Base-by-base conservation (phyloP, 2,329 filamentous ascomycete species). In the Beauveria varroae region DNA sequence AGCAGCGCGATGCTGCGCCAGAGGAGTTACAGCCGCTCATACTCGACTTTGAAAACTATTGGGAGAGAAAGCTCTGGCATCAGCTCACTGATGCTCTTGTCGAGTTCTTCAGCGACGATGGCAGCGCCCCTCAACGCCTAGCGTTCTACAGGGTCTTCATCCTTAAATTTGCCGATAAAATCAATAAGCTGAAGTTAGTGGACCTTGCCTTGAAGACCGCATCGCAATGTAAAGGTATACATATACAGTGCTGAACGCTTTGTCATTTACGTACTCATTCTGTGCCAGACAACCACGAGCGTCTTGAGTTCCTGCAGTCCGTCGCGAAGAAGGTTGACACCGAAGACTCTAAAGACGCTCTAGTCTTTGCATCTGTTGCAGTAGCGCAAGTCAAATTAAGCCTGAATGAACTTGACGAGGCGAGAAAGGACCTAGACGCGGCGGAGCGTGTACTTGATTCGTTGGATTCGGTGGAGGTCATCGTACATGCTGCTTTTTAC, bases 1-100 rank as follows among this genome's bases (percentile, higher is more conserved):
- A 96, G 69, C 90, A 96, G 84, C 89, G 92, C 73, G 91, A 96
- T 72, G 81, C 87, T 73, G 90, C 92, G 70, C 90, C 92, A 57
- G 90, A 92, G 68, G 90, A 96, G 74, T 85, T 96, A 58, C 93
- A 97, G 78, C 84, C 88, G 70, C 86, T 90, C 71, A 90, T 97
- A 75, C 84, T 99, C 69, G 86, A 88, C 70, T 96, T 99, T 67
- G 95, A 99, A 80, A 92, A 96, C 74, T 90, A 87, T 72, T 99
- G 95, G 95, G 95, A 99, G 81, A 88, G 93, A 70, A 97, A 97
- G 79, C 84, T 99, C 78, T 99, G 95, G 95, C 95, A 99, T 80
- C 93, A 99, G 78, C 88, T 99, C 67, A 99, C 95, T 41, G 89
- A 96, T 72, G 82, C 88, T 58, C 84, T 99, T 61, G 81, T 96